Evolutionary conservation across 305 asterid species (phyloP), one percentile per base, ranked within the genome.

Genomic region (Solanum hybrid): DNA sequence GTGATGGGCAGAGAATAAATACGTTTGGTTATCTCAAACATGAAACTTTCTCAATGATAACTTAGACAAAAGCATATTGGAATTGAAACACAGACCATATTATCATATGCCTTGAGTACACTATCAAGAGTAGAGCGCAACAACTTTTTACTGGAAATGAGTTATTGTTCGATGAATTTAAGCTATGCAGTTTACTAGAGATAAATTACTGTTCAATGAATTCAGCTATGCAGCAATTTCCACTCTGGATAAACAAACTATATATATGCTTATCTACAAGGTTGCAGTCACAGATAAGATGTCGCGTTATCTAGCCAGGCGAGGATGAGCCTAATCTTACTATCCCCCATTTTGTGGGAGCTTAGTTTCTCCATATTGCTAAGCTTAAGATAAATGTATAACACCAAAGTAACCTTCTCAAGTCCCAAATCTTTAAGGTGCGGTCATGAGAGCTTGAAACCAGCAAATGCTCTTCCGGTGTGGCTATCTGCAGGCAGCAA

Each of bases 381-480:
- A 56, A 85, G 37, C 76, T 20, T 56, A 31, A 84, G 12, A 51
- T 16, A 3, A 20, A 51, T 10, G 42, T 56, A 51, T 11, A 82
- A 85, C 46, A 22, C 22, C 69, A 56, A 56, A 51, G 84, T 89
- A 93, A 97, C 99, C 97, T 97, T 94, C 99, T 95, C 94, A 96
- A 93, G 93, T 97, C 99, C 99, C 99, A 97, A 91, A 95, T 94
- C 89, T 96, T 93, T 88, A 97, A 78, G 32, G 98, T 95, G 93
- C 92, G 94, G 92, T 97, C 98, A 60, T 94, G 99, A 89, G 99
- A 95, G 94, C 99, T 97, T 56, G 98, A 96, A 92, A 96, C 95
- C 90, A 97, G 96, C 91, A 93, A 95, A 91, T 96, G 96, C 72
- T 94, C 97, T 77, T 93, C 84, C 86, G 96, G 94, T 80, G 98